These are phyloP conservation scores for Tulasnella sp. DNA, from an alignment of 768 basidiomycete species.

Conservation along the genomic window DNA sequence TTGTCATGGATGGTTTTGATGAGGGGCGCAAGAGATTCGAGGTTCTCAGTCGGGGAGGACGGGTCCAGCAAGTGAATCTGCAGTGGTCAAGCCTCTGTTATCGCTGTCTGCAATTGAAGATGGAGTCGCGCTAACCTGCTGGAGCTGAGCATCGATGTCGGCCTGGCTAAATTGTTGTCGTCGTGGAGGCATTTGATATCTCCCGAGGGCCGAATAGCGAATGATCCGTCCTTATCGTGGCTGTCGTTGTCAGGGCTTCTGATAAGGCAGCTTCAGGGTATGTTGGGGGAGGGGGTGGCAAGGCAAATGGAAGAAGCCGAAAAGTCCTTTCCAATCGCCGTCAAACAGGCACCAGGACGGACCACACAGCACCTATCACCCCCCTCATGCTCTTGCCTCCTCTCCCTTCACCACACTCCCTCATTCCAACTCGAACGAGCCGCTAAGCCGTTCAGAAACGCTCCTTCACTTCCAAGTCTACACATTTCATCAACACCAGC, in stretches of 20 bases:
- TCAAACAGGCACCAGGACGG: not conserved
- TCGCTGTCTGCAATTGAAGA: slow-evolving; percentile 12
- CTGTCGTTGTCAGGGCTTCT: not conserved
- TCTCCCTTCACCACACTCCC: not conserved
- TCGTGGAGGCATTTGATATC: slow-evolving; percentile 8
- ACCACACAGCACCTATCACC: not conserved
- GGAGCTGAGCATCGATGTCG: slow-evolving; percentile 77
- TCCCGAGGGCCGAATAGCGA: not conserved
- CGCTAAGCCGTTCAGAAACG: not conserved
- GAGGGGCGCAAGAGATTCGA: slow-evolving; percentile 89
- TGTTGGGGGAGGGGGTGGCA: not conserved
- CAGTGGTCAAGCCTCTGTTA: slow-evolving; percentile 9
- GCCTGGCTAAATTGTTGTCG: slow-evolving; percentile 57
- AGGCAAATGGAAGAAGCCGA: not conserved
- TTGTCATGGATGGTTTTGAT: slow-evolving; percentile 88
- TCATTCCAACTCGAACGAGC: not conserved
- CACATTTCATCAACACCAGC: not conserved
- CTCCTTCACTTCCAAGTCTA: not conserved
- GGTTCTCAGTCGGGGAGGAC: slow-evolving; percentile 82
- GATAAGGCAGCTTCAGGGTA: not conserved
- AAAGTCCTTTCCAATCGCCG: not conserved
- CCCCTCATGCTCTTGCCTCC: not conserved
- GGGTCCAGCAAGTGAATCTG: slow-evolving; percentile 84
- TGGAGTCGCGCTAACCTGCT: slow-evolving; percentile 25
- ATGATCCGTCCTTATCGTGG: not conserved